Base-by-base conservation (phyloP, 139 green algal genomes). In the Coccomyxa sp. region DNA sequence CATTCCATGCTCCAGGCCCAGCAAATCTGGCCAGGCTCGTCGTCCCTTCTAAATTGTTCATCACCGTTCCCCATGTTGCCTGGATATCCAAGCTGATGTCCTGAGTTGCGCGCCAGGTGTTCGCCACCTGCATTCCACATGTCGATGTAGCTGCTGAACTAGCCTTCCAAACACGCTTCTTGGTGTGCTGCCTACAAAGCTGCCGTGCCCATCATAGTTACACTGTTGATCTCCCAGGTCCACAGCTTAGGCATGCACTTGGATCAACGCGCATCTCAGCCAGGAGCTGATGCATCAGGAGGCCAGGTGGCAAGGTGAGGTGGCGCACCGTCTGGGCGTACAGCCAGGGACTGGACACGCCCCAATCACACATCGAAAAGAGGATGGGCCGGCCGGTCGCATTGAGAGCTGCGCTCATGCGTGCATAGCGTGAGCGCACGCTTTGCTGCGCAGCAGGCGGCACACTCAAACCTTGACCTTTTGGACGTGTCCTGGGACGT, bases 311-410 rank as follows among this genome's bases (percentile, higher is more conserved):
- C 5, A 64, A 64, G 50, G 50, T 3, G 5, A 64, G 50, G 50
- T 64, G 50, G 18, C 22, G 22, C 64, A 92, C 88, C 80, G 84
- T 31, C 14, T 83, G 79, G 0, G 82, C 91, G 87, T 90, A 95
- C n/a, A 88, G 68, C 86, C 87, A 91, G n/a, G 91, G 90, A 71
- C 91, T 78, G 0, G 82, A 87, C 4, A 89, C 82, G 16, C 90
- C 89, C 92, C 92, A 96, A 0, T 85, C 86, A 83, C 92, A 96
- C 54, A 96, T 71, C 22, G 77, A 88, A 82, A 86, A 95, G 12
- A 92, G 70, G 9, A 96, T 90, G 35, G 91, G 89, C 12, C 89
- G 83, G 0, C 86, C 89, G 0, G 91, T 93, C 7, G 77, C 75
- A 33, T 88, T 89, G 29, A 96, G 85, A 0, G 92, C 92, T 14